Conservation (phyloP, 2,329 filamentous ascomycete genomes). For the Calonectria pseudoturangicola region DNA sequence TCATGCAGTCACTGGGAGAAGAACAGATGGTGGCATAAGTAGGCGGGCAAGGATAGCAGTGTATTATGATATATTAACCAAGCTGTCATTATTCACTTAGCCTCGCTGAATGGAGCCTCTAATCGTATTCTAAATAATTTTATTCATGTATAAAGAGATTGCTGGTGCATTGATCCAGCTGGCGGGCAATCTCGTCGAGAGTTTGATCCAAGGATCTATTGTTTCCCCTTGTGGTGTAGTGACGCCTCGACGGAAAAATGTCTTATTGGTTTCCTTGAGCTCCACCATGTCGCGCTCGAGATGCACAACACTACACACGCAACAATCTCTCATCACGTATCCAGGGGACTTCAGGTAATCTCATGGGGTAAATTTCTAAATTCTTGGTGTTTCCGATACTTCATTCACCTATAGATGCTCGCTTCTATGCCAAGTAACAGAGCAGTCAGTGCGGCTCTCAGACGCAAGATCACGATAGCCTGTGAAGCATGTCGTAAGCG, state of each 20-base stretch:
- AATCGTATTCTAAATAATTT: neutral
- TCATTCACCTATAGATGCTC: neutral
- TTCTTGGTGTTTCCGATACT: neutral
- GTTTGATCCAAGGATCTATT: too few species aligned
- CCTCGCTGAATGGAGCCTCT: neutral
- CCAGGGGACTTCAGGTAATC: too few species aligned
- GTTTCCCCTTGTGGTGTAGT: neutral
- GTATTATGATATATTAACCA: too few species aligned
- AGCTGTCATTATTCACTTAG: neutral
- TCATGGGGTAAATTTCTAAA: neutral
- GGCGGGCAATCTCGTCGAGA: neutral
- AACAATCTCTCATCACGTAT: neutral
- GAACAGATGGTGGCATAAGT: slow-evolving; percentile 14
- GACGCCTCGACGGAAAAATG: neutral
- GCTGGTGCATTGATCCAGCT: neutral
- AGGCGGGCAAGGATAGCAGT: too few species aligned
- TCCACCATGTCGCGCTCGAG: too few species aligned
- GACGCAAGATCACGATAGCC: slow-evolving; percentile 22
- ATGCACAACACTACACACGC: too few species aligned
- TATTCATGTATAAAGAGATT: neutral
- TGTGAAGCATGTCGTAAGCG: slow-evolving; percentile 12
- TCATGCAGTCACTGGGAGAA: slow-evolving; percentile 7
- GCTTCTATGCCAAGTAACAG: neutral
- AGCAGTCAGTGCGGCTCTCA: slow-evolving; percentile 11
- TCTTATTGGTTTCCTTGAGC: neutral